Base-by-base conservation (phyloP, 768 basidiomycete species). In the Tylopilus rubrobrunneus region DNA sequence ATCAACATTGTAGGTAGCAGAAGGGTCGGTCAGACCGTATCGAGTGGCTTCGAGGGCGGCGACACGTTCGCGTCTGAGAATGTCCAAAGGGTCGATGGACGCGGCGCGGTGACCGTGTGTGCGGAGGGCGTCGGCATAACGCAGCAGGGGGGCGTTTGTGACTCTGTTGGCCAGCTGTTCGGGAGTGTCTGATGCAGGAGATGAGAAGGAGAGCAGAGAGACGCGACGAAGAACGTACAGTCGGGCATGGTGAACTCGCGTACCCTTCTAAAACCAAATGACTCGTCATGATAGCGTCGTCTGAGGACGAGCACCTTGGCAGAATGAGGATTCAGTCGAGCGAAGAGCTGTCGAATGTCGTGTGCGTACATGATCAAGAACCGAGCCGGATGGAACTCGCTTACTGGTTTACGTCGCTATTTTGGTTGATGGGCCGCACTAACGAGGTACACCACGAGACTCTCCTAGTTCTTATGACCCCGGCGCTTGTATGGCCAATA, bases 41-140 rank as follows among this genome's bases (percentile, higher is more conserved):
- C 94, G 82, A 40, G 71, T 63, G 0, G 91, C 87, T 58, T 88
- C 76, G 19, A 95, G 78, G 5, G 92, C 92, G 25, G 78, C 84
- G 59, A 91, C 83, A 46, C 78, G 84, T 61, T 93, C 91, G 15
- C 93, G 83, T 50, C 89, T 85, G 29, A 96, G 86, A 48, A 96
- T 72, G 68, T 93, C 92, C 34, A 96, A 73, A 0, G 94, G 93
- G 65, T 97, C 93, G 40, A 96, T 88, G 41, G 80, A 77, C 0
- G 92, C 91, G 4, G 91, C 90, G 29, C 90, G 82, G 63, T 93
- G 92, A 0, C 87, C 89, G 58, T 92, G 89, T 0, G 78, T 85
- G n/a, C 92, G 81, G 61, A 96, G 79, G 2, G 88, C 86, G 66
- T 96, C 94, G 11, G 93, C 89, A 65, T 93, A 95, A 33, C 94